A percentile compares a stretch with the other conserved stretches of the same genome.
Conservation (phyloP, 345 rosid species). For the Rhizophora apiculata region DNA sequence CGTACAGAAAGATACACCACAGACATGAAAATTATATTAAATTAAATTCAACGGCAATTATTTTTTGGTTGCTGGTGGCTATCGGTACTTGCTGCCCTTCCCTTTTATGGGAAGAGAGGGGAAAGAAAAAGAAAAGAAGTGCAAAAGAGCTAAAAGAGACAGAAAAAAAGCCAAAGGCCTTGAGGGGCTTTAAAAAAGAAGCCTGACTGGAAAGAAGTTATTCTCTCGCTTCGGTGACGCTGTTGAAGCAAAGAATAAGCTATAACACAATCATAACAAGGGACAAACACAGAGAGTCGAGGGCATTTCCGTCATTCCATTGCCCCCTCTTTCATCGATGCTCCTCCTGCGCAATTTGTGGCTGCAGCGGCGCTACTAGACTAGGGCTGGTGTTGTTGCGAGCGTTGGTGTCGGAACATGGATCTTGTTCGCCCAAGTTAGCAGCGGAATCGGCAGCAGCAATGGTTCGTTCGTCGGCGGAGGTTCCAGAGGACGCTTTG, state of each 20-base stretch:
- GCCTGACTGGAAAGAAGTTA: too few relatives aligned
- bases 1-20: too few relatives aligned
- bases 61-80: background rate
- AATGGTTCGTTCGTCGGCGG: conserved; percentile 14
- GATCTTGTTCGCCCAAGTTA: conserved; percentile 45
- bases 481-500: conserved; percentile 40
- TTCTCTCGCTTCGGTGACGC: conserved; percentile 43
- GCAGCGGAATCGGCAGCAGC: conserved; percentile 36
- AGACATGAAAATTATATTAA: too few relatives aligned
- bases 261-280: background rate
- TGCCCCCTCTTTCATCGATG: conserved; percentile 28
- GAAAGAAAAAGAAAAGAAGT: background rate
- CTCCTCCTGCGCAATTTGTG: conserved; percentile 17
- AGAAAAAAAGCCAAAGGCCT: background rate
- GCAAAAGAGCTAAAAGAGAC: background rate
- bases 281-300: background rate
- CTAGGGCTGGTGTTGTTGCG: too few relatives aligned
- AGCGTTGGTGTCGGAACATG: conserved; percentile 31
- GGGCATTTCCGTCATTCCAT: conserved; percentile 17
- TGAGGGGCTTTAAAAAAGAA: background rate
- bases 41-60: too few relatives aligned
- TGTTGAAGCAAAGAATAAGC: conserved; percentile 19
- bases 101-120: conserved; percentile 17
- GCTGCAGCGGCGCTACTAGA: conserved; percentile 22
- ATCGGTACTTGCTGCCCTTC: background rate